Evolutionary conservation across 495 filamentous ascomycete species (phyloP).

Genomic region (Hypoxylon lienhwacheense): DNA sequence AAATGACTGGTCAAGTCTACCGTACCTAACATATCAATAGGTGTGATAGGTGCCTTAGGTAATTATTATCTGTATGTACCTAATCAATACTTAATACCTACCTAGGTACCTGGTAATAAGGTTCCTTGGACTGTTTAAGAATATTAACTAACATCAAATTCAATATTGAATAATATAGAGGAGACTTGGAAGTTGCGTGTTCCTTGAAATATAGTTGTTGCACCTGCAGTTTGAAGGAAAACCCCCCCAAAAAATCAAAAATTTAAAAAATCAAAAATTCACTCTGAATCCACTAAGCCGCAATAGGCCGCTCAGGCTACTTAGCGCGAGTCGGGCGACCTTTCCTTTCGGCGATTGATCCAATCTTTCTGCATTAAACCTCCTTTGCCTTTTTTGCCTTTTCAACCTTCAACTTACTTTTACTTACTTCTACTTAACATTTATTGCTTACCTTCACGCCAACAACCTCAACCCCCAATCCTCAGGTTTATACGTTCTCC

Average conservation of each 20-base stretch:
- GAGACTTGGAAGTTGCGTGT: no score
- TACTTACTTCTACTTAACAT: no score
- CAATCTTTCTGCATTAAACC: slow-evolving; percentile 37
- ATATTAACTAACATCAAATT: no score
- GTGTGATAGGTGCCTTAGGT: no score
- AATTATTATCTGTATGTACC: no score
- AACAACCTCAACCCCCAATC: slow-evolving; percentile 23
- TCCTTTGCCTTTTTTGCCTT: slow-evolving; percentile 37
- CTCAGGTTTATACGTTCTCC: slow-evolving; percentile 23
- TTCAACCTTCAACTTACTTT: slow-evolving; percentile 37
- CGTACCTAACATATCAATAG: no score
- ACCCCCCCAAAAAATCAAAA: slow-evolving; percentile 7
- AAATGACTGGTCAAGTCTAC: no score
- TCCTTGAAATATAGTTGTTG: no score
- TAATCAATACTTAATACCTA: no score
- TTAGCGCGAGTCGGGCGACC: slow-evolving; percentile 31
- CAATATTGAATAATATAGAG: no score
- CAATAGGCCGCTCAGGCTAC: slow-evolving; percentile 12
- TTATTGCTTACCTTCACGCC: slow-evolving; percentile 28
- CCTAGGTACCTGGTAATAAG: no score
- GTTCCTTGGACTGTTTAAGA: no score
- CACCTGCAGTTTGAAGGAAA: not conserved
- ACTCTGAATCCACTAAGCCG: slow-evolving; percentile 21
- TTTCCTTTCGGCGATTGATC: slow-evolving; percentile 32
- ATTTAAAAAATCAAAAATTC: slow-evolving; percentile 32